phyloP scores from a whole-genome alignment of 805 yeast genomes.

The Candida maltosa region DNA sequence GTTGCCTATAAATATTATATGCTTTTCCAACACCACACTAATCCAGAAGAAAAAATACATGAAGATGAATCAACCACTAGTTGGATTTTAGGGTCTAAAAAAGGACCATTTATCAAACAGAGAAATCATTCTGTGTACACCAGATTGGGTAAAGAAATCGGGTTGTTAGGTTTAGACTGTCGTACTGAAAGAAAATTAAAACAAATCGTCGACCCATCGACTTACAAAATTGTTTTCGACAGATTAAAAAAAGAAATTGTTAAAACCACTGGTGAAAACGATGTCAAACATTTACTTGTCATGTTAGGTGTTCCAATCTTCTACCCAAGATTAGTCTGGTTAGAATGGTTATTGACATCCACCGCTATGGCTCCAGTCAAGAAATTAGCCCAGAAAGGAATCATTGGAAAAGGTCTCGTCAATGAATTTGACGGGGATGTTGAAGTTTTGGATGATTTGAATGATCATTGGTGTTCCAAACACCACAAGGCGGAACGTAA shows the following conservation, averaged over 20 bases:
- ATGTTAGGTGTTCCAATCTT: conserved; percentile 94
- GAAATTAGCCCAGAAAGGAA: conserved; percentile 54
- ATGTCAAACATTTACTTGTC: conserved; percentile 72
- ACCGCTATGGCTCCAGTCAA: conserved; percentile 58
- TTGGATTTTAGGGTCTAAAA: conserved; percentile 59
- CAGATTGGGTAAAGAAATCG: conserved; percentile 70
- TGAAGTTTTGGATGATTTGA: conserved; percentile 87
- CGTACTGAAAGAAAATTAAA: conserved; percentile 80
- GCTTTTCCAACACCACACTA: conserved; percentile 85
- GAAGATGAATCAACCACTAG: conserved; percentile 39
- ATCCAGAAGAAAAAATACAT: conserved; percentile 40
- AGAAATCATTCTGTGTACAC: conserved; percentile 66
- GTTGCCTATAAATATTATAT: conserved; percentile 82
- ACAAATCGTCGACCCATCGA: conserved; percentile 48
- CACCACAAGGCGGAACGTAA: conserved; percentile 88
- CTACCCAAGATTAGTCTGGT: conserved; percentile 90
- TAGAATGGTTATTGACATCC: conserved; percentile 72
- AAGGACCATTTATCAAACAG: conserved; percentile 71
- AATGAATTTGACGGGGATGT: conserved; percentile 91
- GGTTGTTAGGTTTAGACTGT: conserved; percentile 82
- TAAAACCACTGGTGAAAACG: conserved; percentile 34
- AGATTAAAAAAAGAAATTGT: conserved; percentile 56
- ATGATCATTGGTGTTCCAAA: conserved; percentile 95
- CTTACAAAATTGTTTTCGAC: conserved; percentile 61
- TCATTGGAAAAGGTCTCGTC: conserved; percentile 65